A percentile compares a stretch with the other conserved stretches of the same genome.
Evolutionary conservation across 495 filamentous ascomycete genomes (phyloP).

Genomic region (Penicillium soppii): DNA sequence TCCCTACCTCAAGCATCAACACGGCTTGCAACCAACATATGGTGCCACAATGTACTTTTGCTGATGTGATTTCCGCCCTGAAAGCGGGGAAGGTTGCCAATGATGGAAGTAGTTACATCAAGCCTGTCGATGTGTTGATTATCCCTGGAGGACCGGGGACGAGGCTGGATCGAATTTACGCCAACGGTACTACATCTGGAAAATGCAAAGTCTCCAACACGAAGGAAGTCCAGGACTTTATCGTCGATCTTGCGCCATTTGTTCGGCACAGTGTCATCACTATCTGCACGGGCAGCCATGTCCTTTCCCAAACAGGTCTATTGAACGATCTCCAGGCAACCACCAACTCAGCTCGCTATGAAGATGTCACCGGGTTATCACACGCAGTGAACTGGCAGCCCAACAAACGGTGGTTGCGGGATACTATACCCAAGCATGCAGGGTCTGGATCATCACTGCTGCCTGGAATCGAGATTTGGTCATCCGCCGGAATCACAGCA

Average conservation of each 20-base stretch:
- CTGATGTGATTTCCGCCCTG: conserved; percentile 1
- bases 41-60: conserved; percentile 5
- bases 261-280: conserved; percentile 9
- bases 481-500: conserved; percentile 6
- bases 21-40: conserved; percentile 5
- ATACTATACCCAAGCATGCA: not conserved
- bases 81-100: not conserved
- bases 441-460: not conserved
- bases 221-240: conserved; percentile 2
- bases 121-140: conserved; percentile 7
- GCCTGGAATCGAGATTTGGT: conserved; percentile 4
- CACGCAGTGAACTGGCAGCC: not conserved
- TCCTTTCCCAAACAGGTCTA: conserved; percentile 6
- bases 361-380: not conserved
- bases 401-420: conserved; percentile 3
- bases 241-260: conserved; percentile 1
- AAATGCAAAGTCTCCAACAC: conserved; percentile 2
- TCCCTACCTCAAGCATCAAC: not conserved
- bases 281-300: conserved; percentile 2
- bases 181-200: not conserved
- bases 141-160: conserved; percentile 4
- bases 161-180: conserved; percentile 3
- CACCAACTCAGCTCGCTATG: conserved; percentile 4
- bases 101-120: not conserved
- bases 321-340: not conserved